A percentile compares a stretch with the other conserved stretches of the same genome.
phyloP scores from a whole-genome alignment of 768 basidiomycete species.

The Gloeopeniophorella convolvens region DNA sequence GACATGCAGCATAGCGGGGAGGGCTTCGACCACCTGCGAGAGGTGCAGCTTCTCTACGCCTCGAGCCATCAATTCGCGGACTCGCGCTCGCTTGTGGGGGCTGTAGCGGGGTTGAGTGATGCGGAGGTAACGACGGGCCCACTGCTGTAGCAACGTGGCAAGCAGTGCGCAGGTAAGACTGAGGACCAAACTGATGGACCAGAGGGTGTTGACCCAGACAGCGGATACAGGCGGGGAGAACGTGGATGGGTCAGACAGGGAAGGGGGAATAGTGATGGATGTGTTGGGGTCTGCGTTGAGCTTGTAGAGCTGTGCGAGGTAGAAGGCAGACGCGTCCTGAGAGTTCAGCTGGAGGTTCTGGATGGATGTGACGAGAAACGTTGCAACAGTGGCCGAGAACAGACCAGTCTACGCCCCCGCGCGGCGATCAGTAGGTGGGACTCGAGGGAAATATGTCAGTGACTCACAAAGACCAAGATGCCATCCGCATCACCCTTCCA shows the following conservation, averaged over 20 bases:
- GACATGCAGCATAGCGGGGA: slow-evolving; percentile 6
- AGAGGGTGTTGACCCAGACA: slow-evolving; percentile 8
- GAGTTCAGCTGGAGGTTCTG: background rate
- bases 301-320: background rate
- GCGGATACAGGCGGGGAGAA: background rate
- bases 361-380: background rate
- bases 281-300: background rate
- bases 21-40: background rate
- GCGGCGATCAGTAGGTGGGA: background rate
- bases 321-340: background rate
- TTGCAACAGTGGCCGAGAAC: background rate
- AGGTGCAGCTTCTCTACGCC: background rate
- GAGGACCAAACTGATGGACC: slow-evolving; percentile 4
- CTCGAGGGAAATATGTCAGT: no score
- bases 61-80: background rate
- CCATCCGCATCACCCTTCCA: background rate
- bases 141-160: slow-evolving; percentile 6
- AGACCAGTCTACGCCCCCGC: slow-evolving; percentile 6
- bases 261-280: background rate
- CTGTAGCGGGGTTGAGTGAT: background rate
- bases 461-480: background rate
- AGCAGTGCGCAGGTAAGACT: background rate
- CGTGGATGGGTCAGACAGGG: background rate
- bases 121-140: background rate
- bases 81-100: background rate